These are phyloP conservation scores for Reticulascus tulasneorum DNA, from an alignment of 2,329 filamentous ascomycete species.

Conservation along the genomic window DNA sequence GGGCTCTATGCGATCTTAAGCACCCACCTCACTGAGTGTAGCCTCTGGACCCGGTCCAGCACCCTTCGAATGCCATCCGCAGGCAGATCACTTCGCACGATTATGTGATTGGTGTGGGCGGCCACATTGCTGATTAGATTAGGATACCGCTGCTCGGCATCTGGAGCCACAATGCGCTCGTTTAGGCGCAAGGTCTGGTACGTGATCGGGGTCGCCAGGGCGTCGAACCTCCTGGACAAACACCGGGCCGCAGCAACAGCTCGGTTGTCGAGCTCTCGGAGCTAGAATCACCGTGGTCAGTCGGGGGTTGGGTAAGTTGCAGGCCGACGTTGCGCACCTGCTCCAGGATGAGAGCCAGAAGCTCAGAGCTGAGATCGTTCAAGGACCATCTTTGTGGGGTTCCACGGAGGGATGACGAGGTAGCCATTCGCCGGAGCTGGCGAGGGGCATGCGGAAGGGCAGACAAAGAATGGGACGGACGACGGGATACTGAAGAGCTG, in stretches of 20 bases:
- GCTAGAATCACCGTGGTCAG: conserved; percentile 23
- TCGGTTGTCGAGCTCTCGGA: conserved; percentile 30
- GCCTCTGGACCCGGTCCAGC: conserved; percentile 28
- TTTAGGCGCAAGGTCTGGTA: conserved; percentile 37
- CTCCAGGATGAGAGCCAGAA: conserved; percentile 37
- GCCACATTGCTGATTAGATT: conserved; percentile 30
- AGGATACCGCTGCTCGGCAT: conserved; percentile 28
- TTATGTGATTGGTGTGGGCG: conserved; percentile 35
- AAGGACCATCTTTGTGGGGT: conserved; percentile 21
- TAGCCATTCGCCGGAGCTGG: conserved; percentile 18
- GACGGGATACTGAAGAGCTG: conserved; percentile 2
- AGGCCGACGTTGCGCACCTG: conserved; percentile 24
- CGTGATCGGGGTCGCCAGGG: conserved; percentile 37
- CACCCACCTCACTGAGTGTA: conserved; percentile 15
- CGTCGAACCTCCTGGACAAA: conserved; percentile 34
- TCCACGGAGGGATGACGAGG: conserved; percentile 13
- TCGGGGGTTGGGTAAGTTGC: neutral
- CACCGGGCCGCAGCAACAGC: conserved; percentile 31
- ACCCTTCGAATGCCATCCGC: conserved; percentile 29
- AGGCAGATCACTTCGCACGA: conserved; percentile 35
- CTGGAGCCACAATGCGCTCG: conserved; percentile 28
- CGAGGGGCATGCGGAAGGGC: conserved; percentile 4
- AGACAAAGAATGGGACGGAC: conserved; percentile 8
- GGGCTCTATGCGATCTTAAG: neutral
- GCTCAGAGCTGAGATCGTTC: conserved; percentile 36